Base-by-base conservation (phyloP, 495 filamentous ascomycete species). In the Penicillium paradoxum region DNA sequence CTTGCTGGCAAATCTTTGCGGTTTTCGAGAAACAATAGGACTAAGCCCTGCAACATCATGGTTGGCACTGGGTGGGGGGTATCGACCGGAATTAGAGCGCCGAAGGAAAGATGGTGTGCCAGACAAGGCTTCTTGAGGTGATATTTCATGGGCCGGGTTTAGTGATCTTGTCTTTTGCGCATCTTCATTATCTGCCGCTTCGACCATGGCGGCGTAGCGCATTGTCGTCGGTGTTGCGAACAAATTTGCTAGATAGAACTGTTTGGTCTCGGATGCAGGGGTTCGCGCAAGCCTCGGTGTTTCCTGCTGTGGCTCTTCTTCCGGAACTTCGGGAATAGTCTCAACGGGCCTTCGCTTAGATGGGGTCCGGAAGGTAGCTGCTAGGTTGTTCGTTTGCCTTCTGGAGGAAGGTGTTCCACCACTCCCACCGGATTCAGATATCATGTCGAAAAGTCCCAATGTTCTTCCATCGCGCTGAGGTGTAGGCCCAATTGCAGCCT, bases 381-480 rank as follows among this genome's bases (percentile, higher is more conserved):
- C 64, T 17, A 63, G 55, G 0, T 63, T 37, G 19, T 64, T 60
- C 29, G 63, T 66, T 14, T 70, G 58, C 48, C 66, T 58, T 18
- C 63, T 66, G 4, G 64, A 65, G 1, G 71, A 68, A 0, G 73
- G 75, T 2, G 72, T 75, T 0, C 75, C 72, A 1, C 68, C 70
- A 38, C 69, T 77, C 10, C 79, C 75, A 4, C 76, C 70, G 2
- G 84, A 80, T 34, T 81, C 79, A 19, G 81, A 80, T 6, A 96
- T 76, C 24, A 91, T 75, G 64, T 98, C 93, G 60, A 97, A 98
- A n/a, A 98, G 69, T 4, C 93, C 92, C 0, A 98, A 74, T 1
- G 93, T 81, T 34, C 81, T 83, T 11, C 93, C 93, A 67, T 96
- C 88, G 53, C 86, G 87, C 58, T 97, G 91, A 2, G 93, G 93